Percentiles rank a stretch among this genome's conserved stretches.
Conservation (phyloP, 108 stramenopile species). For the Skeletonema marinoi region DNA sequence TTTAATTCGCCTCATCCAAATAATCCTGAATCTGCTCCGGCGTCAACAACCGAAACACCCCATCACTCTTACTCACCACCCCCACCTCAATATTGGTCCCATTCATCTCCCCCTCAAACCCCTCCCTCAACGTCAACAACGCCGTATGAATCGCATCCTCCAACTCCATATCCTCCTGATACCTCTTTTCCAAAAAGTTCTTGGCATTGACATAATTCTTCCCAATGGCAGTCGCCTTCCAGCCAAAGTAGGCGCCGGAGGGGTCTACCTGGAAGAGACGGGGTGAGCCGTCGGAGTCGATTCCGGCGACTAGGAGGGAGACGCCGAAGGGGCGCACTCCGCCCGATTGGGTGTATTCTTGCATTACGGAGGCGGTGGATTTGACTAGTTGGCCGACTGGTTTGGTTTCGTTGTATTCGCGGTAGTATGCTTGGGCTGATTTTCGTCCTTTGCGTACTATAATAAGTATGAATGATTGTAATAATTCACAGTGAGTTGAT, state of each 20-base stretch:
- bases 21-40: conserved; percentile 99
- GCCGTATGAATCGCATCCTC: conserved; percentile 99
- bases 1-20: conserved; percentile 91
- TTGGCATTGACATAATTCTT: conserved; percentile 98
- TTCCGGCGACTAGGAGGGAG: conserved; percentile 93
- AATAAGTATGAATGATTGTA: neutral
- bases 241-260: conserved; percentile 97
- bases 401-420: conserved; percentile 90
- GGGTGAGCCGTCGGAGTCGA: conserved; percentile 93
- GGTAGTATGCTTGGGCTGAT: conserved; percentile 89
- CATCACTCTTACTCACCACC: conserved; percentile 83
- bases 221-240: conserved; percentile 99
- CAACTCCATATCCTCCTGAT: conserved; percentile 95
- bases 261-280: conserved; percentile 98
- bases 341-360: conserved; percentile 96
- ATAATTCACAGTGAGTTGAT: no score
- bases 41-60: conserved; percentile 94
- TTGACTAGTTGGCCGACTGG: conserved; percentile 95
- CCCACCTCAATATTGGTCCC: conserved; percentile 98
- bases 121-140: conserved; percentile 95
- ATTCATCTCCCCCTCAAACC: conserved; percentile 99
- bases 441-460: conserved; percentile 94
- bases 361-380: conserved; percentile 95
- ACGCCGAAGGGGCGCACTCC: conserved; percentile 99
- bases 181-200: conserved; percentile 97